Evolutionary conservation across 805 yeast genomes (phyloP).

Genomic region (Wickerhamiella shivajii): DNA sequence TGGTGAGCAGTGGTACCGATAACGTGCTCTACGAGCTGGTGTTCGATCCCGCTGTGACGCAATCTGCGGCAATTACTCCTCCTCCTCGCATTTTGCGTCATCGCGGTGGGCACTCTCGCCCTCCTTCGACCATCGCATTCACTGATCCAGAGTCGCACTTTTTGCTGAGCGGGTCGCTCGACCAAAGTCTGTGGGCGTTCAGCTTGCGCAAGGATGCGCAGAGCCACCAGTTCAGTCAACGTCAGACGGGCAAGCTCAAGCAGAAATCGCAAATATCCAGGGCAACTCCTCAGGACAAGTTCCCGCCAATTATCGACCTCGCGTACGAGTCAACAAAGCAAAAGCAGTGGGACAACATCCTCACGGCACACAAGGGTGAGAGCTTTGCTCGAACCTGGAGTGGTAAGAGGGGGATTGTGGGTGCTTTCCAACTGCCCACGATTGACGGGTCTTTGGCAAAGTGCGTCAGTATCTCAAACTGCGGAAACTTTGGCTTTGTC

Average conservation of each 20-base stretch:
- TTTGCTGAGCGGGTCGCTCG: conserved; percentile 73
- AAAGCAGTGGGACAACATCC: conserved; percentile 86
- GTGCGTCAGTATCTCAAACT: conserved; percentile 65
- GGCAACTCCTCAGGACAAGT: conserved; percentile 41
- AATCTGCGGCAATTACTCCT: conserved; percentile 49
- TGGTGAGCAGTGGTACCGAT: conserved; percentile 83
- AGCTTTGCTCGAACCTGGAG: conserved; percentile 85
- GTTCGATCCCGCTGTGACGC: conserved; percentile 73
- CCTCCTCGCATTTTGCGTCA: conserved; percentile 88
- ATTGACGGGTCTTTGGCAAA: conserved; percentile 68
- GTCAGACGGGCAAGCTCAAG: conserved; percentile 26
- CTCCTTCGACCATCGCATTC: conserved; percentile 64
- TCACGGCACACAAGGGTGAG: conserved; percentile 80
- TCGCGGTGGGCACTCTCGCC: conserved; percentile 94
- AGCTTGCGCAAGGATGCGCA: conserved; percentile 93
- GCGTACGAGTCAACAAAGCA: conserved; percentile 62
- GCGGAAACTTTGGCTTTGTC: conserved; percentile 90
- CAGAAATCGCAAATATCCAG: conserved; percentile 9
- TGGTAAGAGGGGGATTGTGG: conserved; percentile 61
- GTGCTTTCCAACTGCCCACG: conserved; percentile 54
- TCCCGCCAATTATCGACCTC: conserved; percentile 59
- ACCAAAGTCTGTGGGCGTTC: conserved; percentile 77
- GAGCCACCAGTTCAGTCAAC: conserved; percentile 82
- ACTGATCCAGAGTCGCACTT: conserved; percentile 74
- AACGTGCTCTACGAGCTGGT: conserved; percentile 80